These are phyloP conservation scores for Coemansia erecta DNA, from an alignment of 192 early-diverging fungal genomes.

Conservation along the genomic window DNA sequence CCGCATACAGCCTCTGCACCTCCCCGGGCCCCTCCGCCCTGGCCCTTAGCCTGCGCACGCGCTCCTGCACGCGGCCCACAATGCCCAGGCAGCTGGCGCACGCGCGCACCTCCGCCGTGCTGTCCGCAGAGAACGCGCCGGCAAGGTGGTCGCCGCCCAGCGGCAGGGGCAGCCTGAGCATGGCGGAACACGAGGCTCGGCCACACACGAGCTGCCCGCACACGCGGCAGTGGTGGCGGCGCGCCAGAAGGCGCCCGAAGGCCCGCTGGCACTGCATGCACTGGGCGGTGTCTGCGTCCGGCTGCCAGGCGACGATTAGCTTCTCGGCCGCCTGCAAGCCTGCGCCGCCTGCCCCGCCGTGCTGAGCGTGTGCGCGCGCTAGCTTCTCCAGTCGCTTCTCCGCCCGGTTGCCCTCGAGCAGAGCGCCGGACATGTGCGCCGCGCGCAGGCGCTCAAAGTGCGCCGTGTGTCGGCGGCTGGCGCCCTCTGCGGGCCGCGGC, in stretches of 20 bases:
- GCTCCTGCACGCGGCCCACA: slow-evolving; percentile 55
- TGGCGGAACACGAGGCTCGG: slow-evolving; percentile 51
- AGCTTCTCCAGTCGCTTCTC: slow-evolving; percentile 76
- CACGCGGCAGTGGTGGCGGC: slow-evolving; percentile 71
- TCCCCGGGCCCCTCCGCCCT: slow-evolving; percentile 30
- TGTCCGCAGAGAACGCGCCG: slow-evolving; percentile 4
- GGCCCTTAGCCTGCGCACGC: slow-evolving; percentile 24
- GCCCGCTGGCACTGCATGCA: slow-evolving; percentile 29
- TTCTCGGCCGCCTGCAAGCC: slow-evolving; percentile 44
- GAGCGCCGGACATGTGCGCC: slow-evolving; percentile 57
- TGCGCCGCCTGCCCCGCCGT: no score
- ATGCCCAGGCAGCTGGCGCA: slow-evolving; percentile 61
- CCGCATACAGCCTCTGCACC: slow-evolving; percentile 18
- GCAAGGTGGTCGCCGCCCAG: not conserved
- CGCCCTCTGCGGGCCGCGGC: no score
- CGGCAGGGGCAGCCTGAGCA: slow-evolving; percentile 21
- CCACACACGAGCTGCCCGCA: slow-evolving; percentile 68
- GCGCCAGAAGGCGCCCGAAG: slow-evolving; percentile 58
- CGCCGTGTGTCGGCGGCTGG: no score
- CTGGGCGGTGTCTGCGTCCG: slow-evolving; percentile 13
- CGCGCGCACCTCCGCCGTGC: slow-evolving; percentile 38
- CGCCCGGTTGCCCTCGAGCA: slow-evolving; percentile 68
- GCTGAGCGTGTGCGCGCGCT: slow-evolving; percentile 18
- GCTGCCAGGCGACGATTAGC: slow-evolving; percentile 42
- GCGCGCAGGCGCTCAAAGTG: slow-evolving; percentile 52